Evolutionary conservation across 2,329 filamentous ascomycete genomes (phyloP), one percentile per base, ranked within the genome.

Genomic region (Hypoxylon sp.): DNA sequence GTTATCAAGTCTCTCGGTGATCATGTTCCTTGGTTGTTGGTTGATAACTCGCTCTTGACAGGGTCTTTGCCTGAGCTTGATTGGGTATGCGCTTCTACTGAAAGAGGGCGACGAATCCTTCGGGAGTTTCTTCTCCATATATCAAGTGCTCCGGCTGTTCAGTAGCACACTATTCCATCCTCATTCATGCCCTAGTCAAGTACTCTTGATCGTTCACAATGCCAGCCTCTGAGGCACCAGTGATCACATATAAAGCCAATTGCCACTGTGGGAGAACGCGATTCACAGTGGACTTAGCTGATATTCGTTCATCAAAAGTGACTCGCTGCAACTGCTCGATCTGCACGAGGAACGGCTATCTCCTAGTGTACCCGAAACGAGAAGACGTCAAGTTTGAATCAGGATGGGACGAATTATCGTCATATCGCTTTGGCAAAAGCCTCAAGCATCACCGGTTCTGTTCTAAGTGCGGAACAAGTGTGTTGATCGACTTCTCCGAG

Each of bases 381-480:
- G 13, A 55, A 6, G 51, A 42, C 11, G 51, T 55, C 53, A 44
- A 42, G 22, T 55, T 55, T n/a, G 22, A 42, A 37, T 55, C 35
- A n/a, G 53, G 53, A 5, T 44, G 22, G 35, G 35, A 55, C 7
- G 53, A 55, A 42, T 42, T 42, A 31, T 55, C 35, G 5, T 55
- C 53, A 44, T 55, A 55, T 40, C 35, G 53, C 22, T 55, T 55
- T 40, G 53, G 53, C 53, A 55, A 55, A 11, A 55, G 33, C 30
- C 35, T 55, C 33, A 55, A 42, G 20, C 42, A 25, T 30, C 53
- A 55, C 30, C 25, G 35, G 6, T 55, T 55, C 35, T 42, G 53
- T 30, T 22, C 53, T 14, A 55, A 55, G 17, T 55, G 53, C 14
- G 53, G 53, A n/a, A 55, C 35, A 55, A 55, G 53, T 10, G 22